Evolutionary conservation across 1,284 basidiomycete species (phyloP).

Genomic region (Rugiboletus extremiorientalis): DNA sequence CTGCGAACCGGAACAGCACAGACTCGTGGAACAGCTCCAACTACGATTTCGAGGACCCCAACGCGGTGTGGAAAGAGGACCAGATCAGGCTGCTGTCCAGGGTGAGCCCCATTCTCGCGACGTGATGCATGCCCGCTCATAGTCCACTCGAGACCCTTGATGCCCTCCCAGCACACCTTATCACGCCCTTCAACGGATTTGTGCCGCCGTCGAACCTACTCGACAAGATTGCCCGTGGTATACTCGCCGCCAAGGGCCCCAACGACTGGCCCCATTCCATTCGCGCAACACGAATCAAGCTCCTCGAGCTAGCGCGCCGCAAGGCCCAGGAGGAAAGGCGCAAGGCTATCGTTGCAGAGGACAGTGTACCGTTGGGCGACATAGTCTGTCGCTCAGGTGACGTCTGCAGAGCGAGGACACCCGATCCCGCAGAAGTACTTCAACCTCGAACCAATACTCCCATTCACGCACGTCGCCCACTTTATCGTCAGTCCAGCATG

Average conservation of each 20-base stretch:
- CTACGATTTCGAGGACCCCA: constrained; percentile 54
- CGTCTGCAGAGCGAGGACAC: constrained; percentile 17
- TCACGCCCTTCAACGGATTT: constrained; percentile 78
- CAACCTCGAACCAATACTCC: constrained; percentile 45
- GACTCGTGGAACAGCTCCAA: constrained; percentile 83
- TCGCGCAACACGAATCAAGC: constrained; percentile 74
- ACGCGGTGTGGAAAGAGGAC: constrained; percentile 72
- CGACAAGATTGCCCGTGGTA: constrained; percentile 77
- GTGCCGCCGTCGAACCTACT: constrained; percentile 80
- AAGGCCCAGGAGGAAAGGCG: constrained; percentile 55
- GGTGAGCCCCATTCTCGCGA: constrained; percentile 41
- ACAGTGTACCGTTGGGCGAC: constrained; percentile 11
- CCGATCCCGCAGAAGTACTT: constrained; percentile 37
- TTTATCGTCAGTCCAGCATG: constrained; percentile 82
- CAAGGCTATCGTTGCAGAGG: constrained; percentile 39
- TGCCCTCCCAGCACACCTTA: constrained; percentile 74
- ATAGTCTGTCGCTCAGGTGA: constrained; percentile 11
- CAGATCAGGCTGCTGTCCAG: constrained; percentile 64
- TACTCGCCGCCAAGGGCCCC: constrained; percentile 67
- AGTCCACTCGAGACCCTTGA: constrained; percentile 57
- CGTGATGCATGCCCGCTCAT: constrained; percentile 11
- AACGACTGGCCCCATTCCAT: constrained; percentile 78
- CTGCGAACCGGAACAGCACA: constrained; percentile 65
- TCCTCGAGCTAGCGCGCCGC: constrained; percentile 67
- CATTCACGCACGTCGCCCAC: constrained; percentile 42